Conservation (phyloP, 2,329 filamentous ascomycete genomes). For the Tolypocladium inflatum region DNA sequence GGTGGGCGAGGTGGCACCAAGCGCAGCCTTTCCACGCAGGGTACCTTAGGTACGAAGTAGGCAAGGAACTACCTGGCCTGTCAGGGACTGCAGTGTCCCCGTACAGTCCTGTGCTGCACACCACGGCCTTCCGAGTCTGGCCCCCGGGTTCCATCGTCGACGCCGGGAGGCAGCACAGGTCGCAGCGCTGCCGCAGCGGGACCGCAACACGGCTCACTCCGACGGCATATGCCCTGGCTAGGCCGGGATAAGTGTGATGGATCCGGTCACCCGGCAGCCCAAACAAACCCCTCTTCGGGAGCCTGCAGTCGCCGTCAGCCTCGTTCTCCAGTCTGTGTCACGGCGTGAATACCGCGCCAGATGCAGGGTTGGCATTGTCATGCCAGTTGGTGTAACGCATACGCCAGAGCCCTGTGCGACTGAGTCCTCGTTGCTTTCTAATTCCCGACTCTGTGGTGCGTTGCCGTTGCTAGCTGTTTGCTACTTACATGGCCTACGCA, state of each 20-base stretch:
- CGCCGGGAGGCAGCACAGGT: background rate
- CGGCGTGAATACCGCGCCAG: background rate
- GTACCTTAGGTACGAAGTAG: no score
- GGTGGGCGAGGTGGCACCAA: no score
- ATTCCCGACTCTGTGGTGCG: background rate
- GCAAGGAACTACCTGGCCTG: background rate
- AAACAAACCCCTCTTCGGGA: background rate
- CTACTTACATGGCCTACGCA: background rate
- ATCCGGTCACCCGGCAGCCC: background rate
- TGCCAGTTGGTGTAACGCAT: background rate
- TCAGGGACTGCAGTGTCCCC: background rate
- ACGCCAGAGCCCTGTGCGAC: background rate
- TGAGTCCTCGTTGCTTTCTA: background rate
- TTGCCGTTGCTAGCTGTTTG: background rate
- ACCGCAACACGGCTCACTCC: background rate
- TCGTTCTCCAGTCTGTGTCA: conserved; percentile 1
- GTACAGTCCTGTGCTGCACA: background rate
- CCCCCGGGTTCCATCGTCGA: background rate
- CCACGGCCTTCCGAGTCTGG: background rate
- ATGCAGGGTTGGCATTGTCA: conserved; percentile 2
- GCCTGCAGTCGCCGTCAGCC: background rate
- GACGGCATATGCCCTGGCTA: background rate
- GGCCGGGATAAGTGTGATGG: background rate
- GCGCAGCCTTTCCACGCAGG: no score
- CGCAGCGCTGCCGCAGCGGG: background rate